Conservation (phyloP, 1,284 basidiomycete species). For the Agaricales sp. region DNA sequence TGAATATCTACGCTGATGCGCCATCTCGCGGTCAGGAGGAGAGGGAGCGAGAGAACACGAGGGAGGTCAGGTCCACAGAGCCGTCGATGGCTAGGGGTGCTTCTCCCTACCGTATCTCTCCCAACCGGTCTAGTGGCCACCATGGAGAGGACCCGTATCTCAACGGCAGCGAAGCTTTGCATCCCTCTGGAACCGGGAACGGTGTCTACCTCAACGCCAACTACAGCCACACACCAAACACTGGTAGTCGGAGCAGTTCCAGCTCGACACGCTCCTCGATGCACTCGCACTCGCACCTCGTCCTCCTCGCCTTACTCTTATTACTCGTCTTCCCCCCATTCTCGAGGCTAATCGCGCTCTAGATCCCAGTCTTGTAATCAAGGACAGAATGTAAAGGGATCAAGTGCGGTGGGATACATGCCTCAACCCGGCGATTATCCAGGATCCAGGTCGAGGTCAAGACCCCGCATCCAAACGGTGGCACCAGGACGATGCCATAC, state of each 20-base stretch:
- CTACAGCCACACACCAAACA: background rate
- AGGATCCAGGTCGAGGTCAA: constrained; percentile 4
- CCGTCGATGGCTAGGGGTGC: background rate
- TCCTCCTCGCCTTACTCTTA: background rate
- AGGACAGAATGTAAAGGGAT: no score
- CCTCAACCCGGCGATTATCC: no score
- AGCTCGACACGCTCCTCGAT: no score
- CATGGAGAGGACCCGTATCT: background rate
- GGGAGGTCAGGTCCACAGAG: no score
- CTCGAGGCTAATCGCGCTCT: background rate
- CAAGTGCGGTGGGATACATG: no score
- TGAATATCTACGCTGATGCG: background rate
- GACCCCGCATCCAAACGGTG: constrained; percentile 8
- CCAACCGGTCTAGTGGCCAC: no score
- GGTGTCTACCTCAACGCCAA: background rate
- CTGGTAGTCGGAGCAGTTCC: background rate
- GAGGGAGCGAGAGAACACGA: background rate
- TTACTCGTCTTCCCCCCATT: background rate
- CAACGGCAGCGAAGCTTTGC: background rate
- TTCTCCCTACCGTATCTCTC: background rate
- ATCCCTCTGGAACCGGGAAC: no score
- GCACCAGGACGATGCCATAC: constrained; percentile 1
- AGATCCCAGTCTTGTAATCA: background rate
- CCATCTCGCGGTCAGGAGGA: background rate
- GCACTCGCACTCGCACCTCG: background rate